These are phyloP conservation scores for Claviceps africana DNA, from an alignment of 2,329 filamentous ascomycete genomes.

Conservation along the genomic window DNA sequence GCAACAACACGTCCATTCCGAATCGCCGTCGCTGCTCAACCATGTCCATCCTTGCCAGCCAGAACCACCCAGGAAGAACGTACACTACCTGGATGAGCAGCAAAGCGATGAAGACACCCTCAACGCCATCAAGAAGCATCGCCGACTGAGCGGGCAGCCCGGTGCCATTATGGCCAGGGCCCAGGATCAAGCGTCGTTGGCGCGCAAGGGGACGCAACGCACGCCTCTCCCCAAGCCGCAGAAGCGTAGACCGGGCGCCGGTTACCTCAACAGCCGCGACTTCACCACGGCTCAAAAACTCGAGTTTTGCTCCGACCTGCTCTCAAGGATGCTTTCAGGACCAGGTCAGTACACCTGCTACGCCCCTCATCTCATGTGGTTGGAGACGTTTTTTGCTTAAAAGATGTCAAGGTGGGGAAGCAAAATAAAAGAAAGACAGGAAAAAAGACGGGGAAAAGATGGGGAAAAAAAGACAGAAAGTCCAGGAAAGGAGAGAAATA, in stretches of 20 bases:
- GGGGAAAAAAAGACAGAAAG: no score
- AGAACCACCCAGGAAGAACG: slow-evolving; percentile 27
- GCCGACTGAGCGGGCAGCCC: slow-evolving; percentile 21
- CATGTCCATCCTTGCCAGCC: slow-evolving; percentile 5
- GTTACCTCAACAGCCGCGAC: slow-evolving; percentile 16
- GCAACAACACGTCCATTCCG: slow-evolving; percentile 8
- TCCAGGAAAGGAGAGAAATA: no score
- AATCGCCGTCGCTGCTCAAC: slow-evolving; percentile 5
- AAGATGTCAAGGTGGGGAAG: no score
- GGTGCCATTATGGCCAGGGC: slow-evolving; percentile 4
- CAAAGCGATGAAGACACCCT: slow-evolving; percentile 6
- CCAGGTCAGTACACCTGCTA: slow-evolving; percentile 29
- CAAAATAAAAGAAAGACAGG: no score
- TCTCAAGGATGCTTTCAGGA: slow-evolving; percentile 46
- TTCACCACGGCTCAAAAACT: slow-evolving; percentile 33
- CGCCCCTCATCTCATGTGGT: background rate
- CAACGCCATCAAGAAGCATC: slow-evolving; percentile 24
- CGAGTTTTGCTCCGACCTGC: slow-evolving; percentile 42
- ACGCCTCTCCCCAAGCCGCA: slow-evolving; percentile 20
- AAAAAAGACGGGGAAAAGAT: no score
- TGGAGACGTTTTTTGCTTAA: background rate
- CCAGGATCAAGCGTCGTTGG: slow-evolving; percentile 13
- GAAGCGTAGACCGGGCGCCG: slow-evolving; percentile 22
- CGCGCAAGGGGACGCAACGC: slow-evolving; percentile 14
- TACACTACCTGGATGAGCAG: slow-evolving; percentile 27